These are phyloP conservation scores for Phytomonas serpens DNA, from an alignment of 208 protist genomes.

Conservation along the genomic window DNA sequence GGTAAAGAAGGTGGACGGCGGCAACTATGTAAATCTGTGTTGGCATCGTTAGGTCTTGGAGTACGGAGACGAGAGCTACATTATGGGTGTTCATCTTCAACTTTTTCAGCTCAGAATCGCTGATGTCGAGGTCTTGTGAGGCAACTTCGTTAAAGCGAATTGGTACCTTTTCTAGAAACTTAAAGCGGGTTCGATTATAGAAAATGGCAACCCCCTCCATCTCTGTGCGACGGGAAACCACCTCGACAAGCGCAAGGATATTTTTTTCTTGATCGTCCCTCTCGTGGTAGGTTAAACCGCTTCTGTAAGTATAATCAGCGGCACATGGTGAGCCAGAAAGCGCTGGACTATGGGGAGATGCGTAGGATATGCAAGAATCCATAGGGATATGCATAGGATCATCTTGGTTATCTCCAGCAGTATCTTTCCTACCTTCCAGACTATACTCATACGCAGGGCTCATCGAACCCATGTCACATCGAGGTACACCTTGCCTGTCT, in stretches of 20 bases:
- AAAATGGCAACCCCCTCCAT: constrained; percentile 83
- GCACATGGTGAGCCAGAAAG: constrained; percentile 9
- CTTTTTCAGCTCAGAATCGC: constrained; percentile 44
- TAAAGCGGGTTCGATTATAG: constrained; percentile 56
- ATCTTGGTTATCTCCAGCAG: not conserved
- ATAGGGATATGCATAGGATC: not conserved
- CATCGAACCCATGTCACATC: constrained; percentile 14
- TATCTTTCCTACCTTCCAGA: not conserved
- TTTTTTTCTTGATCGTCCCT: not conserved
- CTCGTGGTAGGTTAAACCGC: not conserved
- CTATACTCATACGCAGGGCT: not conserved
- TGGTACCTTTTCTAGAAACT: constrained; percentile 40
- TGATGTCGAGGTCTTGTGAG: constrained; percentile 36
- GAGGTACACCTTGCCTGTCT: constrained; percentile 32
- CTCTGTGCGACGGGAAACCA: constrained; percentile 30
- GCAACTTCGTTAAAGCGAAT: constrained; percentile 72
- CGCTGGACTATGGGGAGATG: not conserved
- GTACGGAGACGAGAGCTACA: constrained; percentile 65
- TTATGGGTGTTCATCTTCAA: constrained; percentile 75
- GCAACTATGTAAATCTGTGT: constrained; percentile 50
- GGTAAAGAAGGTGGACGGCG: constrained; percentile 73
- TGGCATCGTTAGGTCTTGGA: constrained; percentile 39
- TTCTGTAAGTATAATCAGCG: not conserved
- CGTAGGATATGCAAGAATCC: not conserved
- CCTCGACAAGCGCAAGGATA: not conserved